These are phyloP conservation scores for Xylariaceae sp. DNA, from an alignment of 2,329 filamentous ascomycete genomes.

Conservation along the genomic window DNA sequence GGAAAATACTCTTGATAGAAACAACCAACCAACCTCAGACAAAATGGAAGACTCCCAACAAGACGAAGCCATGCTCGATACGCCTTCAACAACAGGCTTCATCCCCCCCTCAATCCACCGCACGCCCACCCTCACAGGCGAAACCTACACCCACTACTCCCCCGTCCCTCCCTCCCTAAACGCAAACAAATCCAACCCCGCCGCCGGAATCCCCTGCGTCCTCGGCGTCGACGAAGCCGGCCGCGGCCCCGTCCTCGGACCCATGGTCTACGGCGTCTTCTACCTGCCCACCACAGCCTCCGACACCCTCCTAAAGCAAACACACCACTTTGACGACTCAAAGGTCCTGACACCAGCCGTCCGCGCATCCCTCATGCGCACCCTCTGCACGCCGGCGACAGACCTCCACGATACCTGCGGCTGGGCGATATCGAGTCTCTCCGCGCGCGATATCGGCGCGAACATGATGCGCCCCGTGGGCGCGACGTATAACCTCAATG, in stretches of 20 bases:
- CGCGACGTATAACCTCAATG: slow-evolving; percentile 80
- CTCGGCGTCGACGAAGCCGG: slow-evolving; percentile 93
- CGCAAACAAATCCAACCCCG: slow-evolving; percentile 26
- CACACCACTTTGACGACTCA: slow-evolving; percentile 89
- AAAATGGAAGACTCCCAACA: slow-evolving; percentile 39
- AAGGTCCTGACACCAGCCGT: slow-evolving; percentile 82
- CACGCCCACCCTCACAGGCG: slow-evolving; percentile 53
- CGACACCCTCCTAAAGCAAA: slow-evolving; percentile 67
- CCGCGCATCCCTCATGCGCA: slow-evolving; percentile 63
- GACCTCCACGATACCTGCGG: slow-evolving; percentile 54
- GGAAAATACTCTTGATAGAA: neutral
- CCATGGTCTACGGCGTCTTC: slow-evolving; percentile 67
- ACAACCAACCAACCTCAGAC: neutral
- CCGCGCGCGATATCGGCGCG: slow-evolving; percentile 74
- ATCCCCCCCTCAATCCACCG: slow-evolving; percentile 65
- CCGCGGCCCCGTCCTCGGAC: slow-evolving; percentile 85
- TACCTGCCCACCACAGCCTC: slow-evolving; percentile 69
- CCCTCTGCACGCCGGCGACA: slow-evolving; percentile 60
- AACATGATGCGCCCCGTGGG: slow-evolving; percentile 63
- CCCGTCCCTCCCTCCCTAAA: slow-evolving; percentile 56
- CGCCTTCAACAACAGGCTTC: slow-evolving; percentile 41
- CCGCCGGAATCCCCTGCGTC: slow-evolving; percentile 56
- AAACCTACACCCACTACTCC: slow-evolving; percentile 68
- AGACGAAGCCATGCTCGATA: slow-evolving; percentile 34
- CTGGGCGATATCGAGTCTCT: slow-evolving; percentile 78